Base-by-base conservation (phyloP, 495 filamentous ascomycete species). In the Cercophora samala region DNA sequence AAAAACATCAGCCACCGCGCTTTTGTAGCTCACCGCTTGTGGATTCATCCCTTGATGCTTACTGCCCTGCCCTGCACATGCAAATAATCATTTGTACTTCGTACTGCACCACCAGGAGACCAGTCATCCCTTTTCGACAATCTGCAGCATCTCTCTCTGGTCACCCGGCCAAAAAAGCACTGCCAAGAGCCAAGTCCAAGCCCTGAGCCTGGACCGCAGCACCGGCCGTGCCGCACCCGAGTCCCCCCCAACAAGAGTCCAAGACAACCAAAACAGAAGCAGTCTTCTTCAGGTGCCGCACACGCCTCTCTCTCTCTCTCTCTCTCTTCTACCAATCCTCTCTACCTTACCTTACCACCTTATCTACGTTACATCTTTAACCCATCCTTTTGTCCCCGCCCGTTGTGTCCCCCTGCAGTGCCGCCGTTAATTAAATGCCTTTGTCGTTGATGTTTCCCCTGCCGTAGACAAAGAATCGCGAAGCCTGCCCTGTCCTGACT, bases 191-290 rank as follows among this genome's bases (percentile, higher is more conserved):
- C 53, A 56, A 56, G 53, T 23, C n/a, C n/a, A 11, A 56, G 53
- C 53, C 15, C 53, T 56, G 53, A 56, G 53, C 53, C 53, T 56
- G 53, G 53, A 56, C 53, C 53, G n/a, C 53, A 19, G 53, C 53
- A 56, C 17, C 19, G 22, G 53, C 53, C 58, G 23, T 37, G 63
- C 53, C 59, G 53, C 52, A 62, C 23, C 25, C 11, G n/a, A 32
- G 17, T 46, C 51, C 60, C 65, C 60, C 65, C 60, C 21, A 58
- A 29, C 18, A 26, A 24, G 37, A 46, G 37, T 46, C 37, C 37
- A 46, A 46, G 13, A 46, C 25, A 13, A 54, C 54, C 29, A 67
- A 67, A 67, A 67, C 65, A 67, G 60, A 24, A 58, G 55, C 65
- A 55, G 62, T 37, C 29, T 56, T 58, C 21, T 17, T 21, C 25